Evolutionary conservation across 345 rosid species (phyloP), one percentile per base, ranked within the genome.

Genomic region (Cardamine chenopodiifolia): DNA sequence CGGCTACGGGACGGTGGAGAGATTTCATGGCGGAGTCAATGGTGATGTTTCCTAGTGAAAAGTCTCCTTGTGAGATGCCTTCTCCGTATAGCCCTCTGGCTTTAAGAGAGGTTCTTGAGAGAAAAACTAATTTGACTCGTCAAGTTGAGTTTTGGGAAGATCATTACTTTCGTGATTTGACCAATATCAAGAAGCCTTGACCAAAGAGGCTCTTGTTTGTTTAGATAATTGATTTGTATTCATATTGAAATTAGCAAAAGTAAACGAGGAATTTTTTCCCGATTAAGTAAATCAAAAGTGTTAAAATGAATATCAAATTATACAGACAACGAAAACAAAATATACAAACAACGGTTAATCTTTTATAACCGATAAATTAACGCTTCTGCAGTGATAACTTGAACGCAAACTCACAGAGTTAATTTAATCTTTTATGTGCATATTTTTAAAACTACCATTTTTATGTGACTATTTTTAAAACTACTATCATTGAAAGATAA

Each of bases 121-220:
- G 70, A 50, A 88, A 85, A 57, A 69, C 72, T 26, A 76, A 78
- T 15, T 18, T 76, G 45, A 78, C 76, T 50, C 68, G 61, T 60
- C 85, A 85, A 80, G 90, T 88, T 26, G 90, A 84, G 75, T 20
- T 32, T 45, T 86, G 87, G 94, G 91, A 84, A 72, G 61, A 77
- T 44, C 77, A 80, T 23, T 82, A 82, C 60, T 83, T 79, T 87
- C 55, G 35, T 56, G 15, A 71, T 26, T 35, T 71, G 50, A 70
- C 58, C 0, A 61, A 44, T 37, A 34, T 0, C 61, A 64, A 64
- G 53, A 77, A 64, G 37, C 76, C 52, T 62, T 77, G 55, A 70
- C 18, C 20, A 32, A n/a, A 53, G 28, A 52, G 39, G 57, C 39
- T 68, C 48, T 52, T 60, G 29, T 49, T 28, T 47, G 2, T 39